These are phyloP conservation scores for Aspergillus neotritici DNA, from an alignment of 2,329 filamentous ascomycete genomes.

Conservation along the genomic window DNA sequence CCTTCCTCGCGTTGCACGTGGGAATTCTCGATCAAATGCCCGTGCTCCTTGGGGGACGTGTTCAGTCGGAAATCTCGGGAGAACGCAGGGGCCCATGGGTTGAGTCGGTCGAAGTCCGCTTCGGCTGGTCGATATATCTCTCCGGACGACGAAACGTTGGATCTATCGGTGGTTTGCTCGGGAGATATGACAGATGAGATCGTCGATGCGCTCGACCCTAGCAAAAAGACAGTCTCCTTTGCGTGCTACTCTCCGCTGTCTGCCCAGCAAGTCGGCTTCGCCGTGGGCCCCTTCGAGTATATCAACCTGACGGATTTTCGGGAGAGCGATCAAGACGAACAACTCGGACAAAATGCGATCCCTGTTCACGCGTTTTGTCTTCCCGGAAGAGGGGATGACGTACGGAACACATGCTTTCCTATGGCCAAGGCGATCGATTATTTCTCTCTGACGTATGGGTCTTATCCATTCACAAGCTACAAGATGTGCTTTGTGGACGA, in stretches of 20 bases:
- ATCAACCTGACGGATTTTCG: conserved; percentile 85
- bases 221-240: conserved; percentile 84
- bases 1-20: conserved; percentile 74
- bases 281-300: conserved; percentile 89
- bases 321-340: conserved; percentile 85
- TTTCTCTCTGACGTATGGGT: conserved; percentile 80
- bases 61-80: conserved; percentile 38
- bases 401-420: conserved; percentile 79
- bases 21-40: conserved; percentile 81
- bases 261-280: conserved; percentile 86
- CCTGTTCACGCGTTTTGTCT: conserved; percentile 89
- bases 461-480: conserved; percentile 87
- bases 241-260: conserved; percentile 68
- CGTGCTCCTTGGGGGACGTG: conserved; percentile 77
- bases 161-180: conserved; percentile 86
- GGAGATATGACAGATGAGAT: conserved; percentile 83
- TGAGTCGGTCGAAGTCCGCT: conserved; percentile 21
- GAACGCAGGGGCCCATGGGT: conserved; percentile 12
- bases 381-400: conserved; percentile 72
- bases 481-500: conserved; percentile 95
- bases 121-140: conserved; percentile 39
- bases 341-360: conserved; percentile 79
- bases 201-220: conserved; percentile 67
- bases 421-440: conserved; percentile 83
- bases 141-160: conserved; percentile 79